These are phyloP conservation scores for Cladosporium sp. DNA, from an alignment of 2,329 filamentous ascomycete genomes.

Conservation along the genomic window DNA sequence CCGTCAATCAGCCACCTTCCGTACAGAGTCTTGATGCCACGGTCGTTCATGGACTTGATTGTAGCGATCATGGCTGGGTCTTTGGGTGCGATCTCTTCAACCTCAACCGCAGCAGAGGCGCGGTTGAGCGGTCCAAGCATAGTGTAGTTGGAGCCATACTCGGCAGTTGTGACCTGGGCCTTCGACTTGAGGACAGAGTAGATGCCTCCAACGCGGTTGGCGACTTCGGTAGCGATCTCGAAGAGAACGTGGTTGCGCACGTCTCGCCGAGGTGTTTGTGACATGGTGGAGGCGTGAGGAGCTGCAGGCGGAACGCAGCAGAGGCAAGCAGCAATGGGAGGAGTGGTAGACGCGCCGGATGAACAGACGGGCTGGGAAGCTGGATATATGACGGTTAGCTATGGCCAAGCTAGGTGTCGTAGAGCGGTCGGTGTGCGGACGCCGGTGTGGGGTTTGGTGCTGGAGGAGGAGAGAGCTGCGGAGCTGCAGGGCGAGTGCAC, in stretches of 20 bases:
- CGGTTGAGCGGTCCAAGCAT: conserved; percentile 92
- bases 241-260: conserved; percentile 95
- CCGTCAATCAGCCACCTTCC: conserved; percentile 97
- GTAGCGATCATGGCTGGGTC: conserved; percentile 74
- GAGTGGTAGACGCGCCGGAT: neutral
- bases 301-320: neutral
- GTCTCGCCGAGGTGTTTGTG: conserved; percentile 53
- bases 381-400: conserved; percentile 5
- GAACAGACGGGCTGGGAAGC: neutral
- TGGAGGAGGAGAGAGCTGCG: neutral
- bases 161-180: conserved; percentile 91
- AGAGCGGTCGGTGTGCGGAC: neutral
- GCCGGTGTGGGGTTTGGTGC: conserved; percentile 3
- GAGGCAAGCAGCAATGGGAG: neutral
- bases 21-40: conserved; percentile 85
- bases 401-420: neutral
- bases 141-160: conserved; percentile 97
- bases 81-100: conserved; percentile 84
- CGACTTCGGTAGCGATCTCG: conserved; percentile 94
- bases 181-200: conserved; percentile 99
- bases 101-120: conserved; percentile 92
- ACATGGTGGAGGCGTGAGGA: conserved; percentile 25
- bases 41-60: conserved; percentile 87
- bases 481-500: conserved; percentile 2
- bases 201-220: conserved; percentile 96